A percentile compares a stretch with the other conserved stretches of the same genome.
These are phyloP conservation scores for Saccharomycopsis sp. DNA, from an alignment of 805 yeast genomes.

Conservation along the genomic window DNA sequence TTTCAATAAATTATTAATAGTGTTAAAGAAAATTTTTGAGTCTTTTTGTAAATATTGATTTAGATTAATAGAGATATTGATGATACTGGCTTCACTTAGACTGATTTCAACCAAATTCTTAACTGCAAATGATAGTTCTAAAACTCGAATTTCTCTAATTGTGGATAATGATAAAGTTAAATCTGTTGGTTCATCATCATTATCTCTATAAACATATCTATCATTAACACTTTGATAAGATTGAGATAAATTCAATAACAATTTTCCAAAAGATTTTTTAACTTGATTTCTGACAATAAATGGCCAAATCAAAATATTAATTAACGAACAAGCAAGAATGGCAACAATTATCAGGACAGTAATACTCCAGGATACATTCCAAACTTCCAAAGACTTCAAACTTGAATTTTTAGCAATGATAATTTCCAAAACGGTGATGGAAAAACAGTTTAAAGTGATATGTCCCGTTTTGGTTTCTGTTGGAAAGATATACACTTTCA, in stretches of 20 bases:
- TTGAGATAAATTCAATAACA: constrained; percentile 33
- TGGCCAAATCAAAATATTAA: constrained; percentile 40
- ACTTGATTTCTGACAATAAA: constrained; percentile 35
- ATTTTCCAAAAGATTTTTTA: constrained; percentile 28
- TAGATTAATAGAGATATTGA: constrained; percentile 5
- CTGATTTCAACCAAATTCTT: constrained; percentile 25
- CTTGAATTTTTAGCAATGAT: not conserved
- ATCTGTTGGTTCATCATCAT: constrained; percentile 36
- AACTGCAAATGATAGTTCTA: constrained; percentile 33
- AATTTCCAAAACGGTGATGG: constrained; percentile 27
- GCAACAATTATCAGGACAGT: constrained; percentile 32
- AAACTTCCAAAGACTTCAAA: constrained; percentile 20
- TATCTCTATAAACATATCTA: constrained; percentile 37
- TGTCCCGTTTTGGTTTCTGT: constrained; percentile 33
- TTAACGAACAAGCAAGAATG: constrained; percentile 26
- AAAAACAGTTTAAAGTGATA: constrained; percentile 30
- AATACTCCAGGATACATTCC: constrained; percentile 32
- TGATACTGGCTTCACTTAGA: constrained; percentile 3
- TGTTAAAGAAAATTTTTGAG: not conserved
- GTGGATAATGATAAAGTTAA: constrained; percentile 33
- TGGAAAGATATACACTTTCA: constrained; percentile 1
- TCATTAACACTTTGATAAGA: constrained; percentile 39
- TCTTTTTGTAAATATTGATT: constrained; percentile 1
- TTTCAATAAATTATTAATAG: constrained; percentile 26
- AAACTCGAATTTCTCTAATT: constrained; percentile 38